A percentile compares a stretch with the other conserved stretches of the same genome.
Evolutionary conservation across 768 basidiomycete species (phyloP).

Genomic region (Phanerochaete carnosa): DNA sequence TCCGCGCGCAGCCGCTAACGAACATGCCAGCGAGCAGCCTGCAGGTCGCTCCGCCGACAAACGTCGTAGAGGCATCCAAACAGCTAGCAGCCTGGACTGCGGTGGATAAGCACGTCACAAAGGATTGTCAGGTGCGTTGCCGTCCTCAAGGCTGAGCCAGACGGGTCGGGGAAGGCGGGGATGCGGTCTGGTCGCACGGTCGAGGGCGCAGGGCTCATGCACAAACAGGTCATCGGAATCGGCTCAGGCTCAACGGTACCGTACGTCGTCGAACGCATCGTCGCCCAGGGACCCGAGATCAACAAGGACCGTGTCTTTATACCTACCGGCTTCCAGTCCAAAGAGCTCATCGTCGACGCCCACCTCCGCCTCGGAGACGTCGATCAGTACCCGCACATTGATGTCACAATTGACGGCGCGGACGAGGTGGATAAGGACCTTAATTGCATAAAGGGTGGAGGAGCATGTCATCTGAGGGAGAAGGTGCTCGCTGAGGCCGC

Average conservation of each 20-base stretch:
- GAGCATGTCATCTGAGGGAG: slow-evolving; percentile 94
- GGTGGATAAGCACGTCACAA: slow-evolving; percentile 83
- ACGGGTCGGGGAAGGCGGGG: background rate
- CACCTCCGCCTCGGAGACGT: slow-evolving; percentile 82
- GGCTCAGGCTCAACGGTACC: slow-evolving; percentile 94
- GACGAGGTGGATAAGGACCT: slow-evolving; percentile 91
- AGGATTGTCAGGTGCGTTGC: slow-evolving; percentile 73
- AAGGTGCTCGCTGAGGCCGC: slow-evolving; percentile 98
- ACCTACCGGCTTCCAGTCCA: slow-evolving; percentile 95
- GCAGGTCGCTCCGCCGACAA: slow-evolving; percentile 27
- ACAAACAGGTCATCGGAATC: slow-evolving; percentile 75
- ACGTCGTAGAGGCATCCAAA: slow-evolving; percentile 77
- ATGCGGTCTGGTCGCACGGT: background rate
- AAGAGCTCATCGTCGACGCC: slow-evolving; percentile 85
- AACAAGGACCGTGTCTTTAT: slow-evolving; percentile 87
- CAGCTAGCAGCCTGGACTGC: slow-evolving; percentile 90
- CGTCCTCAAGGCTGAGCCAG: background rate
- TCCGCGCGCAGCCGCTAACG: background rate
- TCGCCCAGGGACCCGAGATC: slow-evolving; percentile 69
- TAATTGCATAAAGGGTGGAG: slow-evolving; percentile 96
- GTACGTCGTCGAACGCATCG: slow-evolving; percentile 93
- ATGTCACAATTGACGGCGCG: slow-evolving; percentile 97
- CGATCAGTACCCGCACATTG: slow-evolving; percentile 83
- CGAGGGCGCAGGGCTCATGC: background rate
- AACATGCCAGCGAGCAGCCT: background rate